Conservation (phyloP, 164 flowering plant genomes). For the Liquidambar formosana region DNA sequence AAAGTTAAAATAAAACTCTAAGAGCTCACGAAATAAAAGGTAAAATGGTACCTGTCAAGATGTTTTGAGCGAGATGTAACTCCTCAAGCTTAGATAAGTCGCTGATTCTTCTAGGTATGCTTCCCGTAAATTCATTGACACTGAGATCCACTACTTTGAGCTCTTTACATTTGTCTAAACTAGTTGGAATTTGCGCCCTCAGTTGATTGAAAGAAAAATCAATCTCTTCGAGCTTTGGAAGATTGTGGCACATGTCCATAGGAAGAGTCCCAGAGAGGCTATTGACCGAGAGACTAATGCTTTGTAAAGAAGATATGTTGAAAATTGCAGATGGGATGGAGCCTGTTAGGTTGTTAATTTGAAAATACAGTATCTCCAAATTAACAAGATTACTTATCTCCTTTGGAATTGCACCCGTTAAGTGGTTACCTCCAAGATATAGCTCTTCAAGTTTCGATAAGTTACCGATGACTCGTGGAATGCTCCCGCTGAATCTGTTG, state of each 20-base stretch:
- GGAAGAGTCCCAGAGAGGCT: conserved; percentile 8
- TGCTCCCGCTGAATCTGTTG: background rate
- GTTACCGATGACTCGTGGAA: background rate
- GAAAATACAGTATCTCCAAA: background rate
- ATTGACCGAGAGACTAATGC: background rate
- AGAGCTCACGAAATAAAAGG: background rate
- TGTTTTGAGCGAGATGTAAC: conserved; percentile 5
- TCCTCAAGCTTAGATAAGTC: conserved; percentile 4
- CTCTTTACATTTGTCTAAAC: background rate
- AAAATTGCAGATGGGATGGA: conserved; percentile 8
- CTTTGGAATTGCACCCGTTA: background rate
- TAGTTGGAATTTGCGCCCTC: background rate
- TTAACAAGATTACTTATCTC: background rate
- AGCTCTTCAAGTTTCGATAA: background rate
- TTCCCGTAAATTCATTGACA: conserved; percentile 17
- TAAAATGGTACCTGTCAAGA: conserved; percentile 8
- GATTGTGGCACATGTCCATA: background rate
- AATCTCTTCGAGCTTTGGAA: background rate
- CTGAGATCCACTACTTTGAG: background rate
- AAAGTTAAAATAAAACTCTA: too few relatives aligned
- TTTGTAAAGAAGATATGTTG: conserved; percentile 2
- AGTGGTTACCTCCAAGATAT: background rate
- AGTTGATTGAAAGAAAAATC: background rate
- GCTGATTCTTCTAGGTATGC: conserved; percentile 14
- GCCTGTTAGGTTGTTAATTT: conserved; percentile 7